Evolutionary conservation across 2,329 filamentous ascomycete genomes (phyloP).

Genomic region (Neurospora sp.): DNA sequence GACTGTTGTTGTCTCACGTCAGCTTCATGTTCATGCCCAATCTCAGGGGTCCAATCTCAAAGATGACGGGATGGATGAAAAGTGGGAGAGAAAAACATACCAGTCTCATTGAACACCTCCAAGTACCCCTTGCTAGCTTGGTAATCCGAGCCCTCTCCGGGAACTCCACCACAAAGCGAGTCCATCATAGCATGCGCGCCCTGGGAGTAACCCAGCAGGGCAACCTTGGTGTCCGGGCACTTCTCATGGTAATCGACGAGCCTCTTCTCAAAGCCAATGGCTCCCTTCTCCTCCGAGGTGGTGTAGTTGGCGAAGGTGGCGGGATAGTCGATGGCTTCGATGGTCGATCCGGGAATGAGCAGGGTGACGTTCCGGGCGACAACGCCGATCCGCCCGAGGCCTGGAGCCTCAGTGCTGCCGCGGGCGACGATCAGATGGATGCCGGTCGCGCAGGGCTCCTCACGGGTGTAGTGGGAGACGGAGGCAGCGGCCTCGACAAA

Average conservation of each 20-base stretch:
- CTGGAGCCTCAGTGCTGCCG: slow-evolving; percentile 14
- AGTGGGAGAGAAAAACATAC: background rate
- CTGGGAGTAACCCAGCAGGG: slow-evolving; percentile 19
- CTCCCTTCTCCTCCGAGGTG: slow-evolving; percentile 11
- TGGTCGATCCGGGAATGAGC: slow-evolving; percentile 14
- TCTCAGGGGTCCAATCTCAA: background rate
- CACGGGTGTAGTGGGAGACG: background rate
- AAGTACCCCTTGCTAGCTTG: background rate
- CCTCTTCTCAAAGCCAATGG: slow-evolving; percentile 10
- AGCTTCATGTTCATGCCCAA: background rate
- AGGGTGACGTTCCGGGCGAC: slow-evolving; percentile 16
- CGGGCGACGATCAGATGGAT: slow-evolving; percentile 19
- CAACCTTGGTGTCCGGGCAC: slow-evolving; percentile 18
- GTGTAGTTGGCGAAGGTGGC: slow-evolving; percentile 17
- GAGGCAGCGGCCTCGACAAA: background rate
- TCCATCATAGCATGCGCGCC: slow-evolving; percentile 19
- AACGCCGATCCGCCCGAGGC: slow-evolving; percentile 15
- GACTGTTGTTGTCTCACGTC: slow-evolving; percentile 7
- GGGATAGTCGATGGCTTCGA: slow-evolving; percentile 17
- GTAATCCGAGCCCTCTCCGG: background rate
- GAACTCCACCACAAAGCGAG: slow-evolving; percentile 13
- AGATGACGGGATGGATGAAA: background rate
- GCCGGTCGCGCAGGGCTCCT: slow-evolving; percentile 11
- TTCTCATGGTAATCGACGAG: slow-evolving; percentile 10
- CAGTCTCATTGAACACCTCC: background rate